Evolutionary conservation across 805 yeast genomes (phyloP).

Genomic region (Wickerhamiella parazyma): DNA sequence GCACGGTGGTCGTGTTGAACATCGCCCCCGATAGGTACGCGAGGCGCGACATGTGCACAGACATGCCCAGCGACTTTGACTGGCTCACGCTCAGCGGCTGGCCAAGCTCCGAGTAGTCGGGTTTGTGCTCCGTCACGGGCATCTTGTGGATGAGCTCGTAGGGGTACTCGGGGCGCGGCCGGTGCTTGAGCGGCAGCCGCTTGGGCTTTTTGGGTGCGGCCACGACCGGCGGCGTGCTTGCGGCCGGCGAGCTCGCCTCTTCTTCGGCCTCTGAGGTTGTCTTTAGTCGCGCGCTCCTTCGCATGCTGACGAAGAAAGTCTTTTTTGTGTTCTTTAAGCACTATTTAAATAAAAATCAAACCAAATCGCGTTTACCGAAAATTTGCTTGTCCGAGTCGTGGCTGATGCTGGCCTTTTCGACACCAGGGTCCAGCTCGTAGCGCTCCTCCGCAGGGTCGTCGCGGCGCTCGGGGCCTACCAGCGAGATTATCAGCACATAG

Average conservation of each 20-base stretch:
- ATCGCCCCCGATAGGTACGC: slow-evolving; percentile 52
- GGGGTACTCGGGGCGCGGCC: slow-evolving; percentile 20
- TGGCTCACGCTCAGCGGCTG: slow-evolving; percentile 60
- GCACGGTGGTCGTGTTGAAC: slow-evolving; percentile 71
- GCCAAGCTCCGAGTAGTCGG: slow-evolving; percentile 49
- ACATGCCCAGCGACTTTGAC: slow-evolving; percentile 33
- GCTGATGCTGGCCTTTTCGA: slow-evolving; percentile 1
- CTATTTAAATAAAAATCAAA: not conserved
- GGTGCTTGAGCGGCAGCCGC: slow-evolving; percentile 14
- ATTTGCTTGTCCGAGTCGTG: not conserved
- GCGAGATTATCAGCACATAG: slow-evolving; percentile 33
- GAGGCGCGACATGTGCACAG: slow-evolving; percentile 60
- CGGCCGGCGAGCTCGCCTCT: slow-evolving; percentile 1
- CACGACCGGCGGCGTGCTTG: slow-evolving; percentile 8
- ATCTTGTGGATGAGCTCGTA: slow-evolving; percentile 18
- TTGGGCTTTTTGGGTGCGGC: slow-evolving; percentile 16
- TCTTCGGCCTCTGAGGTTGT: slow-evolving; percentile 4
- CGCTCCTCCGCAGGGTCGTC: not conserved
- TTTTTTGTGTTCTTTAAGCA: too few relatives aligned
- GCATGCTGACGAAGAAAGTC: slow-evolving; percentile 3
- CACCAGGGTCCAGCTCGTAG: not conserved
- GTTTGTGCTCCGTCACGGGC: slow-evolving; percentile 52
- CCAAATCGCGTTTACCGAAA: not conserved
- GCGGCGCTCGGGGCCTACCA: slow-evolving; percentile 43
- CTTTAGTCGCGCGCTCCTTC: slow-evolving; percentile 6